phyloP scores from a whole-genome alignment of 306 rosid species.

The Inga oerstediana region DNA sequence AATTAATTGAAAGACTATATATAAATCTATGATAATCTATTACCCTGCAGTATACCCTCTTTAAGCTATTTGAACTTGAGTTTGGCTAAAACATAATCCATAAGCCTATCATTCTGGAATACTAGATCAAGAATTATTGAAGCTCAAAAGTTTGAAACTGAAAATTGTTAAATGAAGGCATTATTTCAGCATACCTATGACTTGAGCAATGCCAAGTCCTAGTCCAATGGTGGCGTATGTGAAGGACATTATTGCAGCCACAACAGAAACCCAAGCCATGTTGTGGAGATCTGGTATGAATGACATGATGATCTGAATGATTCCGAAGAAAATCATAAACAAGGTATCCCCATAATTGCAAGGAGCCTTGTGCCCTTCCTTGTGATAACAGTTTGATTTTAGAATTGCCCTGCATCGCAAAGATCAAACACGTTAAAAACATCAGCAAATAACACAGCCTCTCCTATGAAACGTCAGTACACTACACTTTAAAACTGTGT shows the following conservation, averaged over 20 bases:
- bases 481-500: not conserved
- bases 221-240: conserved; percentile 76
- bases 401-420: conserved; percentile 63
- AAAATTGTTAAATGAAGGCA: not conserved
- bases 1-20: too few relatives aligned
- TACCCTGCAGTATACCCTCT: not conserved
- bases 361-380: conserved; percentile 71
- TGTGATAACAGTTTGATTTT: conserved; percentile 72
- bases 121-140: not conserved
- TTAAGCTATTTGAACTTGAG: not conserved
- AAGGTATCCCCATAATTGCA: conserved; percentile 51
- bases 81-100: not conserved
- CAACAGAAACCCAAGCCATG: conserved; percentile 78
- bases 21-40: not conserved
- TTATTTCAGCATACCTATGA: conserved; percentile 41
- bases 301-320: conserved; percentile 68
- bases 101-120: not conserved
- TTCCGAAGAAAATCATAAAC: conserved; percentile 75
- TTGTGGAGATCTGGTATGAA: conserved; percentile 89
- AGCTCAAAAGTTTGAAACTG: not conserved
- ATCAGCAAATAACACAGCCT: not conserved
- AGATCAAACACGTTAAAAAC: conserved; percentile 9
- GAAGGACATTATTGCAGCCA: conserved; percentile 84
- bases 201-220: conserved; percentile 69
- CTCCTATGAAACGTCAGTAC: not conserved